Evolutionary conservation across 2,329 filamentous ascomycete genomes (phyloP).

Genomic region (Nectriaceae sp.): DNA sequence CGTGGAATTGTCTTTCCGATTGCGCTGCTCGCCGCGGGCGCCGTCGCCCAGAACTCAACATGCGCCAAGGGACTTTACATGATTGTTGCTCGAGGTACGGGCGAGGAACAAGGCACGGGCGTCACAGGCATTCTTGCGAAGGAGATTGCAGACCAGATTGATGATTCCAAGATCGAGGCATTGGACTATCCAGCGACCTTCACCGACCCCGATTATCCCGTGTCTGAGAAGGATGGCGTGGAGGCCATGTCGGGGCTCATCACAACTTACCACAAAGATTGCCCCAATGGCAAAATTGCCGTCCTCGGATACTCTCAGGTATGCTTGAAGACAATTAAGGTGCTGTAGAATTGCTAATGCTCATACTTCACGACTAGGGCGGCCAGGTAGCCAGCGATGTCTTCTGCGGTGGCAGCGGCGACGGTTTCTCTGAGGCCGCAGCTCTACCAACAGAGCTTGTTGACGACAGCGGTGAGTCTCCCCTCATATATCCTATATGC

Average conservation of each 20-base stretch:
- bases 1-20: slow-evolving; percentile 13
- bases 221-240: slow-evolving; percentile 38
- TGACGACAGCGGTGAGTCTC: slow-evolving; percentile 35
- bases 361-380: slow-evolving; percentile 30
- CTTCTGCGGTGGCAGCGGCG: slow-evolving; percentile 39
- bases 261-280: slow-evolving; percentile 34
- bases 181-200: slow-evolving; percentile 43
- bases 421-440: slow-evolving; percentile 27
- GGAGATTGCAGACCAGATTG: slow-evolving; percentile 33
- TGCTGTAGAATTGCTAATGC: neutral
- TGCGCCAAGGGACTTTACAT: slow-evolving; percentile 42
- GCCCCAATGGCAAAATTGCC: slow-evolving; percentile 42
- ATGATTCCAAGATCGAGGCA: slow-evolving; percentile 35
- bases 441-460: slow-evolving; percentile 30
- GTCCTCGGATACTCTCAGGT: slow-evolving; percentile 46
- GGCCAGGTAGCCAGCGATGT: slow-evolving; percentile 40
- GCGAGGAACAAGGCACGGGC: slow-evolving; percentile 37
- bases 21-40: slow-evolving; percentile 26
- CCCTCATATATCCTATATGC: neutral
- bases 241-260: slow-evolving; percentile 33
- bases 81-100: slow-evolving; percentile 41
- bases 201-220: slow-evolving; percentile 32
- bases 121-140: slow-evolving; percentile 35
- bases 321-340: slow-evolving; percentile 2
- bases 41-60: slow-evolving; percentile 20